Percentiles rank a stretch among this genome's conserved stretches.
Evolutionary conservation across 78 protist species (phyloP).

Genomic region (Creolimax fragrantissima): DNA sequence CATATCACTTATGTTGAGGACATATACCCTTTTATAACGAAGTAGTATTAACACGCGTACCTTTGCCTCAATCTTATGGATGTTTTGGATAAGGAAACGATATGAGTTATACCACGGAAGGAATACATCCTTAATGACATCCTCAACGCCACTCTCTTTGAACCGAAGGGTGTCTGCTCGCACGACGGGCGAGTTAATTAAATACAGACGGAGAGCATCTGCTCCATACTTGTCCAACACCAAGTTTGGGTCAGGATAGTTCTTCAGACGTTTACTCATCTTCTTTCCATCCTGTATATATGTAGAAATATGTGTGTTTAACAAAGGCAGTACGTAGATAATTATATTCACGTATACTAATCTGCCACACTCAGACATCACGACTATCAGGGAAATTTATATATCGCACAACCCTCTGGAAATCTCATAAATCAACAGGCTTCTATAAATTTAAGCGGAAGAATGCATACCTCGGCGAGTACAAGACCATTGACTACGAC

Average conservation of each 20-base stretch:
- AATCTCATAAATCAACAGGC: no score
- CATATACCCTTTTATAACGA: no score
- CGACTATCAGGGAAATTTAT: no score
- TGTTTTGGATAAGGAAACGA: constrained; percentile 81
- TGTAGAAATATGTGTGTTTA: neutral
- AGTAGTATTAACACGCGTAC: neutral
- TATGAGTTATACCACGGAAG: constrained; percentile 93
- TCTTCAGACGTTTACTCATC: constrained; percentile 95
- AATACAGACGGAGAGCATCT: constrained; percentile 93
- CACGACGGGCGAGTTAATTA: constrained; percentile 96
- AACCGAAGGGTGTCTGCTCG: constrained; percentile 89
- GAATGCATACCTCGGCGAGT: constrained; percentile 88
- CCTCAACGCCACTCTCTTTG: constrained; percentile 62
- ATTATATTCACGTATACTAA: neutral
- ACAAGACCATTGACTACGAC: constrained; percentile 98
- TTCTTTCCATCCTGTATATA: constrained; percentile 79
- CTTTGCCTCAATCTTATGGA: neutral
- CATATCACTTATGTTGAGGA: no score
- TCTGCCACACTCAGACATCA: no score
- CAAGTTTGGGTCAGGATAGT: constrained; percentile 90
- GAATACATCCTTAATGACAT: constrained; percentile 80
- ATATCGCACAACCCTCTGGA: no score
- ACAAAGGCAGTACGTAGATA: neutral
- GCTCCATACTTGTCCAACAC: constrained; percentile 91
- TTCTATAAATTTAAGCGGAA: no score